Base-by-base conservation (phyloP, 768 basidiomycete genomes). In the Leccinum variicolor region DNA sequence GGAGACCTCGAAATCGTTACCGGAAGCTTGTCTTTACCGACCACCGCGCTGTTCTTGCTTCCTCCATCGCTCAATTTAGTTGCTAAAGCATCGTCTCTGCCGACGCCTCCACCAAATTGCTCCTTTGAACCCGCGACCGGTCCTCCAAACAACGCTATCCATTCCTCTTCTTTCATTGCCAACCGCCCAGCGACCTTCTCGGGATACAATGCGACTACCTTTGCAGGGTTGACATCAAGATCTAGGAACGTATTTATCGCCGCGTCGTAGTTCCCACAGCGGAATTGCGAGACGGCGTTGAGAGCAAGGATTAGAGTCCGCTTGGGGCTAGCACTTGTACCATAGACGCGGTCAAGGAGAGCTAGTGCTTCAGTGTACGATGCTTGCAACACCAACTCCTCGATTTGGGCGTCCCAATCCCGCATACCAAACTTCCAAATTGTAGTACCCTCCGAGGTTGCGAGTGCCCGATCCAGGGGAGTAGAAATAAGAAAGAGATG, bases 141-240 rank as follows among this genome's bases (percentile, higher is more conserved):
- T 2, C 95, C 96, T 5, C 93, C 95, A 68, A 91, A 97, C 3
- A 95, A 74, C 5, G 80, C 76, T 66, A 96, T 87, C 90, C 93
- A 94, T 7, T 78, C 74, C 1, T 87, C 86, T 46, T 75, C 80
- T 11, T 86, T 82, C 0, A 89, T 82, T 6, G 85, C 77, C 8
- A 98, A 73, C 31, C 90, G 80, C 6, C 96, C 96, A 1, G 93
- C 82, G 3, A 98, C 82, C 13, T 79, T 77, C 34, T 89, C 84
- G 0, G 92, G 90, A 71, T 92, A 99, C 6, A 98, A 75, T 2
- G 94, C 89, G 21, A 98, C 81, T 3, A 99, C 92, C 66, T 94
- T 93, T 0, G 95, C 92, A 0, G 97, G 97, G 66, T 95, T 95
- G 63, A 94, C 78, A 62, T 98, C 89, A 43, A 96, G 85, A 43